A percentile compares a stretch with the other conserved stretches of the same genome.
Evolutionary conservation across 2,329 filamentous ascomycete species (phyloP).

Genomic region (Metarhizium album): DNA sequence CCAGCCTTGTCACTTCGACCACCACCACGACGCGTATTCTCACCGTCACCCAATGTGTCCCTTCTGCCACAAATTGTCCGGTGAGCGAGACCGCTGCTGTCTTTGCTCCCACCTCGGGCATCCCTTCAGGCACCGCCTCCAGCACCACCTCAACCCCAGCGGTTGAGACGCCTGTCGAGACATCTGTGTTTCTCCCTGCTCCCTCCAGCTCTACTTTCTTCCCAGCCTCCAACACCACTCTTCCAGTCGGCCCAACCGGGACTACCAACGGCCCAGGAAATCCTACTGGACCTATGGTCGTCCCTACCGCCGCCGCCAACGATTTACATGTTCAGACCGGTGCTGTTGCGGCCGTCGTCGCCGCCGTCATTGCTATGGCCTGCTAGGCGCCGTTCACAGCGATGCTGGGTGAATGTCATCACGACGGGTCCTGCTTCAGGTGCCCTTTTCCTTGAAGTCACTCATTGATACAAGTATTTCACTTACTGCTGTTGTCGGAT

Average conservation of each 20-base stretch:
- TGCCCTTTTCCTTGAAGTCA: not conserved
- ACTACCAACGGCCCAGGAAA: constrained; percentile 12
- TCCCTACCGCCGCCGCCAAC: constrained; percentile 22
- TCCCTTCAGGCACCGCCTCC: not conserved
- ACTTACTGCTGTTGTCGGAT: not conserved
- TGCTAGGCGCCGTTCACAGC: constrained; percentile 13
- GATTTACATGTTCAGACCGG: constrained; percentile 28
- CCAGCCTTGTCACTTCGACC: constrained; percentile 29
- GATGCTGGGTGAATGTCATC: not conserved
- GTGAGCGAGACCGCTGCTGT: constrained; percentile 15
- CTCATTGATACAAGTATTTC: not conserved
- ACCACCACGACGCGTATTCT: constrained; percentile 32
- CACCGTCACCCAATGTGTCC: constrained; percentile 38
- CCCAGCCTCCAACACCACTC: constrained; percentile 13
- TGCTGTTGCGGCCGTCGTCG: constrained; percentile 27
- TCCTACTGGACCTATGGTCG: constrained; percentile 11
- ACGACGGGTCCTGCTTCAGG: too few species aligned
- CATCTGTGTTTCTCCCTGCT: not conserved
- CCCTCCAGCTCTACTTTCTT: not conserved
- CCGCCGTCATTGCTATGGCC: constrained; percentile 29
- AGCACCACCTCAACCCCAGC: constrained; percentile 5
- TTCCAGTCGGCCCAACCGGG: constrained; percentile 12
- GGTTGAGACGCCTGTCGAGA: not conserved
- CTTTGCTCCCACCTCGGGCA: not conserved
- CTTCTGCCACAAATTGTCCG: constrained; percentile 33